phyloP scores from a whole-genome alignment of 768 basidiomycete species.

The Leccinum obscurum region DNA sequence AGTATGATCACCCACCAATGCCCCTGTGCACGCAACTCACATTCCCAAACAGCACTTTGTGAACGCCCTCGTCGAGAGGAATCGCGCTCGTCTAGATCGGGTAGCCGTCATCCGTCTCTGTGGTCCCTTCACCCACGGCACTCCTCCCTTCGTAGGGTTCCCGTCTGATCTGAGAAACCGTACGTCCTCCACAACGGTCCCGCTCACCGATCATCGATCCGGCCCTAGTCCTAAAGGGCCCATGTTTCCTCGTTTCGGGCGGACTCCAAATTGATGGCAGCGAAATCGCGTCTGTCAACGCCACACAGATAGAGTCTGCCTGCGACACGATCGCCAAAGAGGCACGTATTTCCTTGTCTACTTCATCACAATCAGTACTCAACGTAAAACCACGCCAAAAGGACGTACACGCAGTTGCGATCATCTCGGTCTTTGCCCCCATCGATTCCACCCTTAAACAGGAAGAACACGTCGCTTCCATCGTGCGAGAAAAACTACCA shows the following conservation, averaged over 20 bases:
- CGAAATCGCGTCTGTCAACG: slow-evolving; percentile 43
- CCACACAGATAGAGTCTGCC: slow-evolving; percentile 46
- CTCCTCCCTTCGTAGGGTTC: slow-evolving; percentile 57
- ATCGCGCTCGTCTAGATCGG: slow-evolving; percentile 50
- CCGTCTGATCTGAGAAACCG: slow-evolving; percentile 35
- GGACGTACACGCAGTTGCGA: slow-evolving; percentile 38
- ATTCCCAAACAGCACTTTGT: slow-evolving; percentile 43
- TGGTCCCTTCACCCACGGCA: slow-evolving; percentile 57
- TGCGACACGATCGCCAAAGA: slow-evolving; percentile 39
- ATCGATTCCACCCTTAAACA: slow-evolving; percentile 45
- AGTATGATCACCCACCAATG: slow-evolving; percentile 26
- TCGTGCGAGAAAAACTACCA: slow-evolving; percentile 41
- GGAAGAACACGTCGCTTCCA: slow-evolving; percentile 46
- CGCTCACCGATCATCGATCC: slow-evolving; percentile 1
- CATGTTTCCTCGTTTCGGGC: slow-evolving; percentile 38
- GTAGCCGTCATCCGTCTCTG: slow-evolving; percentile 67
- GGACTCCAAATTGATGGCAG: slow-evolving; percentile 47
- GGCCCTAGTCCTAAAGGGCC: slow-evolving; percentile 28
- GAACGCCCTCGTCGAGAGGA: slow-evolving; percentile 60
- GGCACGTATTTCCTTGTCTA: slow-evolving; percentile 16
- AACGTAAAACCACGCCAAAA: slow-evolving; percentile 11
- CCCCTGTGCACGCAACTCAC: background rate
- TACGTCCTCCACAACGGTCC: slow-evolving; percentile 22
- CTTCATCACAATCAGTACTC: background rate
- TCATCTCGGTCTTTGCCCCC: slow-evolving; percentile 50